phyloP scores from a whole-genome alignment of 2,329 filamentous ascomycete species.

The Arthroderma uncinatum region DNA sequence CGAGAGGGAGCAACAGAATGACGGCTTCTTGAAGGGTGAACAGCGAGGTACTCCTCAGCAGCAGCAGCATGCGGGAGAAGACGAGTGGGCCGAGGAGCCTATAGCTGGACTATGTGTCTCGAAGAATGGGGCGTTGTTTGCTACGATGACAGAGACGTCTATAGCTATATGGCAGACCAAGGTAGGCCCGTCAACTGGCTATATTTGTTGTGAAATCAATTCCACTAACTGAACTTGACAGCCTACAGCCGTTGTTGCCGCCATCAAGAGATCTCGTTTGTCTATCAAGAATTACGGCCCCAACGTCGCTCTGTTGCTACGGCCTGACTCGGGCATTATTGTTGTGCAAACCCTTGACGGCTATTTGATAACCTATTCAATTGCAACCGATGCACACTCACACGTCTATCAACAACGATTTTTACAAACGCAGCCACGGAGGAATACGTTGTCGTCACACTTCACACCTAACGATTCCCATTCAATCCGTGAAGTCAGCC shows the following conservation, averaged over 20 bases:
- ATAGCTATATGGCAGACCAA: constrained; percentile 96
- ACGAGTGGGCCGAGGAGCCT: constrained; percentile 46
- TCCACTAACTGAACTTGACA: constrained; percentile 33
- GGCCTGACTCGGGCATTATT: constrained; percentile 83
- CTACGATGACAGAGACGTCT: constrained; percentile 71
- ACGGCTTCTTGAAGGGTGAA: constrained; percentile 25
- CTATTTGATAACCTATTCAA: constrained; percentile 87
- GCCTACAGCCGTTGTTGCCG: constrained; percentile 80
- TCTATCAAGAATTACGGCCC: constrained; percentile 75
- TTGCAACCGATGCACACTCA: constrained; percentile 71
- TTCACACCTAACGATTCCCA: constrained; percentile 71
- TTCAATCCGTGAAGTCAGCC: constrained; percentile 72
- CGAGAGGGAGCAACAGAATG: constrained; percentile 32
- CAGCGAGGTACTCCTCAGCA: constrained; percentile 21
- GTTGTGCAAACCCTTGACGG: constrained; percentile 78
- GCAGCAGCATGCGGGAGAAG: constrained; percentile 20
- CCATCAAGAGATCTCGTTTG: constrained; percentile 66
- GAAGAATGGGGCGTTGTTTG: constrained; percentile 71
- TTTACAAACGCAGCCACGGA: constrained; percentile 37
- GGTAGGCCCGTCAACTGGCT: constrained; percentile 38
- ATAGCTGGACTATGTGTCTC: constrained; percentile 67
- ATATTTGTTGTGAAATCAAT: not conserved
- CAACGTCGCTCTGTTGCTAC: constrained; percentile 73
- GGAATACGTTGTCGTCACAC: constrained; percentile 35
- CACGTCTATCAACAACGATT: constrained; percentile 79